Conservation (phyloP, 179 eudicot genomes). For the Pouteria campechiana region DNA sequence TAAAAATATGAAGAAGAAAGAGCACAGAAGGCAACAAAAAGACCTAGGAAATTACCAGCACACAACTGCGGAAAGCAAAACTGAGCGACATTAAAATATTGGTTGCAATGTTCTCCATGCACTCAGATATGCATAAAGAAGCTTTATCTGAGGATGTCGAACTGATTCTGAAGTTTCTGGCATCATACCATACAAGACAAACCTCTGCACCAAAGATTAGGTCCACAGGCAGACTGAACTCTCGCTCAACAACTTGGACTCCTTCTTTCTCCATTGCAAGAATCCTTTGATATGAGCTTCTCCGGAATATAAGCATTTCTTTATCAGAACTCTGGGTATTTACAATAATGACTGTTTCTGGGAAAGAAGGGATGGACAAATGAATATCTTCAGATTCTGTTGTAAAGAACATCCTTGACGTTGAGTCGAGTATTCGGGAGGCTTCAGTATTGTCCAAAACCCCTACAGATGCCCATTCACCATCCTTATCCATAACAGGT, state of each 20-base stretch:
- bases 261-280: constrained; percentile 79
- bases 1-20: no score
- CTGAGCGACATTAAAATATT: constrained; percentile 82
- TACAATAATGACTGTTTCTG: constrained; percentile 43
- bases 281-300: constrained; percentile 84
- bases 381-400: constrained; percentile 18
- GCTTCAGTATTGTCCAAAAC: constrained; percentile 17
- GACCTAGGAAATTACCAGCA: constrained; percentile 61
- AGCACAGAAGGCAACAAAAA: no score
- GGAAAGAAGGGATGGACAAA: constrained; percentile 21
- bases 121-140: constrained; percentile 58
- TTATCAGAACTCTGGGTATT: constrained; percentile 69
- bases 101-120: constrained; percentile 77
- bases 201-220: constrained; percentile 49
- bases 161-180: constrained; percentile 61
- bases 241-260: constrained; percentile 82
- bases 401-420: constrained; percentile 10
- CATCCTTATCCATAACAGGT: constrained; percentile 23
- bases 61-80: constrained; percentile 72
- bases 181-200: constrained; percentile 89
- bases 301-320: constrained; percentile 91
- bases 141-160: constrained; percentile 62
- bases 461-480: constrained; percentile 15
- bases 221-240: constrained; percentile 69
- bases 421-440: constrained; percentile 15